These are phyloP conservation scores for Moricandia arvensis DNA, from an alignment of 345 rosid genomes.

Conservation along the genomic window DNA sequence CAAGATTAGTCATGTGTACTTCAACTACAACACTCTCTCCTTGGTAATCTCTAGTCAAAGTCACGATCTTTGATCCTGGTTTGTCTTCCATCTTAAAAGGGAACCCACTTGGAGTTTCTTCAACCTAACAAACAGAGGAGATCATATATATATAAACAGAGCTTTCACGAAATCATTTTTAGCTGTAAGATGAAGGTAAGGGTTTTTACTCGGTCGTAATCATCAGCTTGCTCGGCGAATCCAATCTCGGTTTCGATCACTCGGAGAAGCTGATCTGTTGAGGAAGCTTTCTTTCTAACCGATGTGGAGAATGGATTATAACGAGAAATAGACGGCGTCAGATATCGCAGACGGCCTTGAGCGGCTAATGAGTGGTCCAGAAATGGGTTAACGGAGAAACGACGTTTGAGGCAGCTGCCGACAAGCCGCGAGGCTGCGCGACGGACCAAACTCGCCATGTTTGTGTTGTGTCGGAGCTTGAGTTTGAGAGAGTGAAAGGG, in stretches of 20 bases:
- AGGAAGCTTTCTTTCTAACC: constrained; percentile 32
- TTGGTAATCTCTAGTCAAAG: constrained; percentile 60
- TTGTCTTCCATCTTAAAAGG: constrained; percentile 79
- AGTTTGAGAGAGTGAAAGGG: background rate
- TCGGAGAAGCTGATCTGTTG: constrained; percentile 61
- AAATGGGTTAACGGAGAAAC: constrained; percentile 35
- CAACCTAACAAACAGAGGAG: constrained; percentile 46
- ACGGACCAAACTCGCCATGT: constrained; percentile 36
- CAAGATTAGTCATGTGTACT: constrained; percentile 89
- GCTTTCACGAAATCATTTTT: background rate
- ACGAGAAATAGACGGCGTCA: constrained; percentile 22
- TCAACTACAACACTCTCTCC: constrained; percentile 71
- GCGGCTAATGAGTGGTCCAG: constrained; percentile 13
- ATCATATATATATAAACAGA: background rate
- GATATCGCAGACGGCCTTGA: background rate
- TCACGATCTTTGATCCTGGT: constrained; percentile 59
- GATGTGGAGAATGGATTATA: constrained; percentile 42
- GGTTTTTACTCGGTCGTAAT: constrained; percentile 45
- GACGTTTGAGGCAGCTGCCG: constrained; percentile 37
- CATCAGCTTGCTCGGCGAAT: constrained; percentile 60
- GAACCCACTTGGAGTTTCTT: constrained; percentile 58
- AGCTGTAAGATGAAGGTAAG: background rate
- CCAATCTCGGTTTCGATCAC: constrained; percentile 65
- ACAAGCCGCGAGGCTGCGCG: constrained; percentile 43
- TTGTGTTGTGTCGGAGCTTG: background rate